Evolutionary conservation across 345 rosid species (phyloP).

Genomic region (Ailanthus altissimus): DNA sequence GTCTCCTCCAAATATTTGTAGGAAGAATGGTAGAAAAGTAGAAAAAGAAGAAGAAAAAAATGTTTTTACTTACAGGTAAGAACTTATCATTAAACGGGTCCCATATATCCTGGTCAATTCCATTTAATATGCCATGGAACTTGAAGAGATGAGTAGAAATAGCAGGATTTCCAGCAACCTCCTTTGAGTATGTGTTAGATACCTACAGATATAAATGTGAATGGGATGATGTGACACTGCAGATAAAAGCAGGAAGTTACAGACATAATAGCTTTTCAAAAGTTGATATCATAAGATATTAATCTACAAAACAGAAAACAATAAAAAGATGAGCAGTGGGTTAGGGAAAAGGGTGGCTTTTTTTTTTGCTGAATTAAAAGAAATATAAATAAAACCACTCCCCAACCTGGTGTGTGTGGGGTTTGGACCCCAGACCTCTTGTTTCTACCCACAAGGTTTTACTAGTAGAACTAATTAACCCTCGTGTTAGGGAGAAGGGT

Average conservation of each 20-base stretch:
- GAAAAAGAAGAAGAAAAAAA: not conserved
- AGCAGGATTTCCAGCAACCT: slow-evolving; percentile 74
- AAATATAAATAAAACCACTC: no score
- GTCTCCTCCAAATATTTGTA: not conserved
- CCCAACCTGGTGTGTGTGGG: no score
- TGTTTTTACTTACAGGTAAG: slow-evolving; percentile 65
- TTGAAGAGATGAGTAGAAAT: slow-evolving; percentile 76
- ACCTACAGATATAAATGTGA: slow-evolving; percentile 51
- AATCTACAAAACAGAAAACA: not conserved
- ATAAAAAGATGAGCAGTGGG: not conserved
- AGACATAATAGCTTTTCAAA: not conserved
- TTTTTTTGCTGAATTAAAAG: no score
- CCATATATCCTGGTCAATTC: slow-evolving; percentile 96
- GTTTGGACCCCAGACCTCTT: no score
- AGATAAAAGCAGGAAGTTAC: not conserved
- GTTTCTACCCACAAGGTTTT: no score
- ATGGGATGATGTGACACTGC: not conserved
- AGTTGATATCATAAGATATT: not conserved
- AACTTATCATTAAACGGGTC: slow-evolving; percentile 83
- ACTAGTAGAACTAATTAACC: no score
- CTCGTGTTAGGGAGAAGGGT: no score
- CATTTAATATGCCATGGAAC: slow-evolving; percentile 89
- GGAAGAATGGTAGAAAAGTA: not conserved
- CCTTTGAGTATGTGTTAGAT: slow-evolving; percentile 73
- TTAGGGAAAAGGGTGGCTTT: not conserved